Base-by-base conservation (phyloP, 768 basidiomycete species). In the Myochromella boudieri region DNA sequence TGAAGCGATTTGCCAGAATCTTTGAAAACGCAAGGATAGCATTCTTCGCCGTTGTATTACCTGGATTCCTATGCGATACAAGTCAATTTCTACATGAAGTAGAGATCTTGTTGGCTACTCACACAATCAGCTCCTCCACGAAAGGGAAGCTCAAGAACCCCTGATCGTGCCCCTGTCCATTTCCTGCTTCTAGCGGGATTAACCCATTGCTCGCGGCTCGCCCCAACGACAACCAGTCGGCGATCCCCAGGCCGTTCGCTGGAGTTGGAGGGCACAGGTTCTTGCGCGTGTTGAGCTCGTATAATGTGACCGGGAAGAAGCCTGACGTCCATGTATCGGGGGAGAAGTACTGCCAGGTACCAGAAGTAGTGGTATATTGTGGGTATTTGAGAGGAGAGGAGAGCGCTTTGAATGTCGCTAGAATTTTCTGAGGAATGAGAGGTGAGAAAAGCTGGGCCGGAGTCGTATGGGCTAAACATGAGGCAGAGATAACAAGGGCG, bases 61-160 rank as follows among this genome's bases (percentile, higher is more conserved):
- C 48, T 2, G 81, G 76, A 49, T 85, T 78, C 34, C 84, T 86
- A 33, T 6, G 37, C 9, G 5, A 24, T 9, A 18, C 14, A 38
- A 24, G 6, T 24, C 12, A 12, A 20, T 52, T 15, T 46, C 24
- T 7, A 1, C 28, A 26, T 20, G 15, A 44, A 24, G 32, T 31
- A 31, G 33, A 14, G 14, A 12, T 21, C 15, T 8, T 18, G 34
- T 20, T 6, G 6, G 18, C 25, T 10, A 72, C 81, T 38, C 55
- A 86, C 84, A 86, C 53, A 8, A 57, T 52, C 12, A 85, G 62
- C 56, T 88, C 86, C 40, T 81, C 73, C 37, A 78, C 68, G 57
- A 87, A 87, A 0, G 85, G 82, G 54, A 77, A 84, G 62, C 83
- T 84, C 53, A 87, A 61, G 61, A 85, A 87, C 6, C 85, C 86